Base-by-base conservation (phyloP, 2,329 filamentous ascomycete genomes). In the Grosmannia serpens region DNA sequence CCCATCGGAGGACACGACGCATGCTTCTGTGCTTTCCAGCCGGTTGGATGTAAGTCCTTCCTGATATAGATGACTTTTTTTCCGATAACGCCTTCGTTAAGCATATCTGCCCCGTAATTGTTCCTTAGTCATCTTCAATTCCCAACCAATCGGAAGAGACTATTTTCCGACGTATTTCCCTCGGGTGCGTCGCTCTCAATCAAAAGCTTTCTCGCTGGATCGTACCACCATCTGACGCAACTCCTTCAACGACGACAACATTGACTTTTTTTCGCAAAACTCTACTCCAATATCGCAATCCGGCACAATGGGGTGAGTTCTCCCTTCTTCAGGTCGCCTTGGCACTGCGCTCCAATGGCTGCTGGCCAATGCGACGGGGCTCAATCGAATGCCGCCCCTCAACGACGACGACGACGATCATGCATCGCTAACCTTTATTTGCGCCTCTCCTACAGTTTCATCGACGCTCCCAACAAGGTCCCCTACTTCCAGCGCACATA, bases 391-490 rank as follows among this genome's bases (percentile, higher is more conserved):
- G 17, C 9, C 9, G 13, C 13, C 51, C 31, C 47, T 50, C 47
- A 29, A 29, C 47, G 41, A 38, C 27, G n/a, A 27, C 22, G 47
- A n/a, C 41, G 35, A 27, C 9, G 26, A 17, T 8, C 24, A 27
- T 26, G 29, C 22, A 24, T 57, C 64, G 65, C 69, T 71, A 66
- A 73, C 61, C 62, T 50, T 57, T 58, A 38, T 53, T 29, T 35
- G 29, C 29, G 17, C 24, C 29, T 20, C 35, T 33, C 50, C 46
- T 59, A 59, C 66, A 82, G 81, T 69, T 68, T 85, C 70, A 65
- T 90, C 76, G 77, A 88, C 81, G 84, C 85, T 73, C 80, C 82
- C 71, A 92, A 92, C 82, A 82, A 80, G 69, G 88, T 91, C 68
- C 86, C 87, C 59, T 68, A 87, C 70, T 80, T 87, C 76, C 88